Evolutionary conservation across 306 rosid genomes (phyloP), one percentile per base, ranked within the genome.

Genomic region (Pueraria montana): DNA sequence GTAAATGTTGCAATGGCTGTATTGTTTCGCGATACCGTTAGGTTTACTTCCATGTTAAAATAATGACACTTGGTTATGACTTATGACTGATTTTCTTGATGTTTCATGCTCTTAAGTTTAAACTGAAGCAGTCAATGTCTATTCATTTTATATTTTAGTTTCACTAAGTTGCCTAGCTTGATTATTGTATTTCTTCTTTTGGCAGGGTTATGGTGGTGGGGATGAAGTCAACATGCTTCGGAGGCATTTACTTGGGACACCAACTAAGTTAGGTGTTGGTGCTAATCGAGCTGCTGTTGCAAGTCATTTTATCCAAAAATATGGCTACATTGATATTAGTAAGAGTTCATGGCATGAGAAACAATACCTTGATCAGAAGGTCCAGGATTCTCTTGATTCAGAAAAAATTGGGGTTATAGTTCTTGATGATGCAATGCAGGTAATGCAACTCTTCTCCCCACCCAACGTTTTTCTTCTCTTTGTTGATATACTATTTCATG

Each of bases 391-490:
- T 85, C 74, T 58, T 34, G 23, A 79, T 61, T 91, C 91, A 24
- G 88, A 83, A 83, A 86, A 86, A 78, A 84, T 91, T 78, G 97
- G 97, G 73, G 88, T 82, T 64, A 89, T 88, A 40, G 87, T 93
- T 80, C 92, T 96, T 18, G 98, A 96, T 82, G 99, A 93, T 87
- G 98, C 97, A 72, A 93, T 93, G 99, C 97, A 95, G 97, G 99
- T 93, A 86, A 17, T 36, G 16, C 27, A 55, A 65, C 68, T 23
- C 73, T 11, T 38, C 21, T 27, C 5, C 18, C 32, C 46, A 13
- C 43, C 3, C n/a, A 14, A 2, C 20, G 18, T 4, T 38, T 32
- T 42, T 78, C n/a, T 58, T 34, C 36, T 13, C 2, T 38, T 58
- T 50, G 1, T 32, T 30, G 49, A 77, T 55, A 11, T 67, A 11